A percentile compares a stretch with the other conserved stretches of the same genome.
Evolutionary conservation across 2,329 filamentous ascomycete genomes (phyloP).

Genomic region (Rhynchosporium agropyri): DNA sequence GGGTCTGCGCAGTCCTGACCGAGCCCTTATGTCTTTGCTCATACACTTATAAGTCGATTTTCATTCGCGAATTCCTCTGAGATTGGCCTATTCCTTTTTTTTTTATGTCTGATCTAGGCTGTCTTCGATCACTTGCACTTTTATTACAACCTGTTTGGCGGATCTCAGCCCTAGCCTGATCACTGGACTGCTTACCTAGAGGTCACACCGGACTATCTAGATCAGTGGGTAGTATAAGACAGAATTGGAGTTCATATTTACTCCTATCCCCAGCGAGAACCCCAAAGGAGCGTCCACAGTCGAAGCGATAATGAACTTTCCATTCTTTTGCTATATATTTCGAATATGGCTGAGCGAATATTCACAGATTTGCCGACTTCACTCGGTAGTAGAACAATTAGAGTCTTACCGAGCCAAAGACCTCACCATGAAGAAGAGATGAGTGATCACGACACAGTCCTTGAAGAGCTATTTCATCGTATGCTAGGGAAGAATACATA

Average conservation of each 20-base stretch:
- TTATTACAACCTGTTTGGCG: background rate
- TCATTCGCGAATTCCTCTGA: background rate
- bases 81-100: background rate
- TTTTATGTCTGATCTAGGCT: background rate
- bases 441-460: conserved; percentile 1
- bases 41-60: background rate
- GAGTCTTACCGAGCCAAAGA: conserved; percentile 13
- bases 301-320: background rate
- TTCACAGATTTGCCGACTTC: background rate
- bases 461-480: background rate
- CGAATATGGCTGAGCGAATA: conserved; percentile 14
- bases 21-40: conserved; percentile 1
- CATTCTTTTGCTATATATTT: background rate
- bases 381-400: conserved; percentile 7
- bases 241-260: background rate
- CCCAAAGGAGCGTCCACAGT: background rate
- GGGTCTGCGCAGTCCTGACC: background rate
- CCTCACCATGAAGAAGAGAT: background rate
- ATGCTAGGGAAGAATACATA: background rate
- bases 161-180: conserved; percentile 2
- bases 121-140: background rate
- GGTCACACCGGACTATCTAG: background rate
- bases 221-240: background rate
- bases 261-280: background rate
- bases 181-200: background rate